These are phyloP conservation scores for Kuraishia capsulata DNA, from an alignment of 805 yeast species.

Conservation along the genomic window DNA sequence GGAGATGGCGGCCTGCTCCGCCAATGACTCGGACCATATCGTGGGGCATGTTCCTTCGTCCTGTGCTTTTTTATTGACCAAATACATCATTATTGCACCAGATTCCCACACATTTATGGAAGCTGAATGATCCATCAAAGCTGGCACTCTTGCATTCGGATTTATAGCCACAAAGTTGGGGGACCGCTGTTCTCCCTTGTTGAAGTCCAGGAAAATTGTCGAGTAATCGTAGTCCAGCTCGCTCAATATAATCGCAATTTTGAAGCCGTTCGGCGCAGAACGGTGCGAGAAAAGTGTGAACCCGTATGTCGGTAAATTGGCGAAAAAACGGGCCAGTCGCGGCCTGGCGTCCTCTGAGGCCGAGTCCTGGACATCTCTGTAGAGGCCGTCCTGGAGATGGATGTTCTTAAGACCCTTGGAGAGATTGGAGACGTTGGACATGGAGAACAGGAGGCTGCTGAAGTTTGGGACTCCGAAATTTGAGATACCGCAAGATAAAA, in stretches of 20 bases:
- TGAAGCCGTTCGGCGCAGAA: slow-evolving; percentile 93
- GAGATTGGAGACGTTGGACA: neutral
- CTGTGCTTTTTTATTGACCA: slow-evolving; percentile 58
- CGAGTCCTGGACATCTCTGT: too few relatives aligned
- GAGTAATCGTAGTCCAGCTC: slow-evolving; percentile 75
- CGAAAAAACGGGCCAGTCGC: too few relatives aligned
- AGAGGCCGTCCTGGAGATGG: too few relatives aligned
- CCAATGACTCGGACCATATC: slow-evolving; percentile 69
- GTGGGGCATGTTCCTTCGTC: slow-evolving; percentile 55
- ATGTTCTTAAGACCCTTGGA: neutral
- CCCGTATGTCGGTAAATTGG: slow-evolving; percentile 72
- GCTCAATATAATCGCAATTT: slow-evolving; percentile 82
- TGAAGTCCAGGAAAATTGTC: slow-evolving; percentile 80
- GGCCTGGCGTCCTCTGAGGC: too few relatives aligned
- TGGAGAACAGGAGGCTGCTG: too few relatives aligned
- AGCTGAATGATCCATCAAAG: slow-evolving; percentile 79
- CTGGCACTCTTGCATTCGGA: slow-evolving; percentile 95
- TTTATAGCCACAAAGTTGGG: slow-evolving; percentile 91
- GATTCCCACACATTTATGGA: slow-evolving; percentile 89
- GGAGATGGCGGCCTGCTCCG: slow-evolving; percentile 76
- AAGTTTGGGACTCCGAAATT: too few relatives aligned
- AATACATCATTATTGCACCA: slow-evolving; percentile 81
- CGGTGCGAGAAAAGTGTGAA: slow-evolving; percentile 75
- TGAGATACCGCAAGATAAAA: too few relatives aligned
- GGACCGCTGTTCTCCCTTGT: slow-evolving; percentile 82